Evolutionary conservation across 163 green algal species (phyloP).

Genomic region (Chlamydomonas reinhardtii): DNA sequence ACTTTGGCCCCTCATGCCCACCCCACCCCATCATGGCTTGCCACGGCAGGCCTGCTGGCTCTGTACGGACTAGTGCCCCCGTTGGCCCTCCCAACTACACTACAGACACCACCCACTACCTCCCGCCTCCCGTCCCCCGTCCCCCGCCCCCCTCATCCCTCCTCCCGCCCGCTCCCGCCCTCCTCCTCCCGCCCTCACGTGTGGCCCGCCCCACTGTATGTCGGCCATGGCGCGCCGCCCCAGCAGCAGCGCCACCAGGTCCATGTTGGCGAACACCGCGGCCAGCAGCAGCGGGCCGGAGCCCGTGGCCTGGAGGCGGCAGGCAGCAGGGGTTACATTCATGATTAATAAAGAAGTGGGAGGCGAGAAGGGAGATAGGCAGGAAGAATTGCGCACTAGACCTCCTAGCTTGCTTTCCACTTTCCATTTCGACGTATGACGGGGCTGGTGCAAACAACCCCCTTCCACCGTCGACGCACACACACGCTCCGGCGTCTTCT

Average conservation of each 20-base stretch:
- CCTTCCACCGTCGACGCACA: no score
- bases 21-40: no score
- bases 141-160: not conserved
- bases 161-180: not conserved
- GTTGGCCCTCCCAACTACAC: not conserved
- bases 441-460: no score
- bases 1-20: no score
- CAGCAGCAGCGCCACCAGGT: constrained; percentile 35
- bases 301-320: not conserved
- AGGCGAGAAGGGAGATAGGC: not conserved
- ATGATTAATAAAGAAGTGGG: no score
- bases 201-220: constrained; percentile 5
- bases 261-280: constrained; percentile 23
- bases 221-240: constrained; percentile 1
- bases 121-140: not conserved
- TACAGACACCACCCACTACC: not conserved
- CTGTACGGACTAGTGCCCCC: no score
- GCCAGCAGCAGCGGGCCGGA: constrained; percentile 12
- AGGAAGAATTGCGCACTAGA: no score
- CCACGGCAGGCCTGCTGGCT: no score
- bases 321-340: not conserved
- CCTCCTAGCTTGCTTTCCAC: no score
- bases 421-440: no score
- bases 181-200: not conserved
- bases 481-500: no score